These are phyloP conservation scores for Candida pseudofarinosa DNA, from an alignment of 805 yeast genomes.

Conservation along the genomic window DNA sequence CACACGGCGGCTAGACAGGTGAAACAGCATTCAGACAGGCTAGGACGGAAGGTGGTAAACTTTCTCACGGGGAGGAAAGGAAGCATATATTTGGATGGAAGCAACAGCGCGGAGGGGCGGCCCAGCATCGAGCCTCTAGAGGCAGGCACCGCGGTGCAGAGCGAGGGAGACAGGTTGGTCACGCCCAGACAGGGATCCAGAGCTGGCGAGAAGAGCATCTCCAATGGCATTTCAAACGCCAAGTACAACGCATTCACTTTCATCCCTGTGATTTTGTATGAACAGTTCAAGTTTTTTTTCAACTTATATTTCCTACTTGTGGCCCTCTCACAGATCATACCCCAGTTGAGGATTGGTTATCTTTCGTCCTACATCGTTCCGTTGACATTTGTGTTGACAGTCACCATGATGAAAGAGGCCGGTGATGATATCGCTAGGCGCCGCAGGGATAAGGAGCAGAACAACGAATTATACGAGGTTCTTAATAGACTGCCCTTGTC, in stretches of 20 bases:
- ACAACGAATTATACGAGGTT: slow-evolving; percentile 77
- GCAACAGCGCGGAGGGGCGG: slow-evolving; percentile 10
- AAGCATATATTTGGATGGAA: slow-evolving; percentile 18
- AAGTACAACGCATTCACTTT: slow-evolving; percentile 87
- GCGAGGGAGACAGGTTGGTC: slow-evolving; percentile 31
- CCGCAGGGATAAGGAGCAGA: slow-evolving; percentile 84
- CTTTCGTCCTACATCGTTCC: slow-evolving; percentile 92
- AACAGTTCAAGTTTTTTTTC: slow-evolving; percentile 95
- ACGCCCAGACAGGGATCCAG: slow-evolving; percentile 32
- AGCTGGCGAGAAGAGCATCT: slow-evolving; percentile 34
- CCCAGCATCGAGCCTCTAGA: background rate
- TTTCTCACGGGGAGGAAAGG: slow-evolving; percentile 23
- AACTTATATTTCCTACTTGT: slow-evolving; percentile 88
- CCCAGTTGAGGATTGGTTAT: slow-evolving; percentile 88
- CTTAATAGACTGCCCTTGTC: slow-evolving; percentile 27
- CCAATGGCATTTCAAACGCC: slow-evolving; percentile 89
- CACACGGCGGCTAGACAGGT: slow-evolving; percentile 9
- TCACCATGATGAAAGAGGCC: slow-evolving; percentile 95
- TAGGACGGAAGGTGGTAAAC: slow-evolving; percentile 9
- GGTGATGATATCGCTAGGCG: slow-evolving; percentile 89
- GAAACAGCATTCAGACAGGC: slow-evolving; percentile 7
- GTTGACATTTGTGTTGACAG: slow-evolving; percentile 82
- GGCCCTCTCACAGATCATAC: slow-evolving; percentile 89
- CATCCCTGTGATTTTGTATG: slow-evolving; percentile 83
- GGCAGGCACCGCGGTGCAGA: slow-evolving; percentile 11